Percentiles rank a stretch among this genome's conserved stretches.
Conservation (phyloP, 257 asterid species). For the Anisodus tanguticus region DNA sequence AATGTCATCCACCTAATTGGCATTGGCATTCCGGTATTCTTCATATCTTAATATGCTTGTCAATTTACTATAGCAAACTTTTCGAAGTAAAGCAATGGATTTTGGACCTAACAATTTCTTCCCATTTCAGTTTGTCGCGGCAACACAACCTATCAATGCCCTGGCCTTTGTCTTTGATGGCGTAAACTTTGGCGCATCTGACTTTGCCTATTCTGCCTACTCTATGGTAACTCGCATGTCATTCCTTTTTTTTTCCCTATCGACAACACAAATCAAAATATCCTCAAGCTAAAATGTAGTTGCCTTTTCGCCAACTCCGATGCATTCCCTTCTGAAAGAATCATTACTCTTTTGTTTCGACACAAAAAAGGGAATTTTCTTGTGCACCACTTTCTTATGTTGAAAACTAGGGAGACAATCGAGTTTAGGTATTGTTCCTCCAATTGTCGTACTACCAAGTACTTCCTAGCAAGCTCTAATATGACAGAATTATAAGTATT, state of each 20-base stretch:
- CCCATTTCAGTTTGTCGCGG: constrained; percentile 65
- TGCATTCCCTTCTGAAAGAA: too few species aligned
- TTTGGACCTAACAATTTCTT: constrained; percentile 2
- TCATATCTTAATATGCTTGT: not conserved
- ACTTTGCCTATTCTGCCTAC: constrained; percentile 70
- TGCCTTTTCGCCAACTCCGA: not conserved
- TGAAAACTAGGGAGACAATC: not conserved
- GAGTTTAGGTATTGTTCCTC: not conserved
- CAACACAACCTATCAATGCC: constrained; percentile 75
- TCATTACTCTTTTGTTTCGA: too few species aligned
- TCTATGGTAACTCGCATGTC: constrained; percentile 49
- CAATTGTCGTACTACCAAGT: not conserved
- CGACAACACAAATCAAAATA: not conserved
- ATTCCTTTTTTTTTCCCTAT: not conserved
- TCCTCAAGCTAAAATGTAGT: not conserved
- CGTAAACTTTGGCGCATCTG: constrained; percentile 75
- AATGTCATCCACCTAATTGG: constrained; percentile 64
- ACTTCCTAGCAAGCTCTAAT: not conserved
- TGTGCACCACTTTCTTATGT: too few species aligned
- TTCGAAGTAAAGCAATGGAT: not conserved
- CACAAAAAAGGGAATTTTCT: too few species aligned
- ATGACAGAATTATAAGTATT: not conserved
- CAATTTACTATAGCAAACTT: not conserved
- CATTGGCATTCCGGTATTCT: constrained; percentile 66
- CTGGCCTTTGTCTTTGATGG: constrained; percentile 83